Base-by-base conservation (phyloP, 805 yeast species). In the Kodamaea nitidulidarum region DNA sequence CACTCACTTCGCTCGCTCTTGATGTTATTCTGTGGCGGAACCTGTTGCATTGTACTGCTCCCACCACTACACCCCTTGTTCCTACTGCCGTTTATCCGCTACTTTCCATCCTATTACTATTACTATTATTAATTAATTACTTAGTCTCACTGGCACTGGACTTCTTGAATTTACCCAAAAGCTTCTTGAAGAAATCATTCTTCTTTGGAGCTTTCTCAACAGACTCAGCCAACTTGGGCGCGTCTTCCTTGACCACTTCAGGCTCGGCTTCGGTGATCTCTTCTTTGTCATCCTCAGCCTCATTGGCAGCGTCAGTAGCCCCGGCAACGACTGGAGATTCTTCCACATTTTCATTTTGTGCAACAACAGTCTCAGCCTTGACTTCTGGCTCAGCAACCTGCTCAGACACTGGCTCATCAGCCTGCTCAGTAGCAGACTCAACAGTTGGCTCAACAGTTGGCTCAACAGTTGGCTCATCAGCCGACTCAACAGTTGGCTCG, bases 121-220 rank as follows among this genome's bases (percentile, higher is more conserved):
- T 25, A 25, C 27, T 25, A 25, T 32, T 30, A 30, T 4, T 30
- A 14, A 30, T 27, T 27, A 27, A 30, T 32, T 24, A 30, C 25
- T 42, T 44, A 26, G 46, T 35, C 28, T 40, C 38, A 38, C 49
- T 31, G 17, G 56, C 35, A 31, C 50, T 24, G 14, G 63, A 48
- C 45, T 61, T 61, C 54, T 55, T 65, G 54, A 65, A 64, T 50
- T 61, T 65, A 43, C 43, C 46, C 49, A 65, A 54, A 38, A 65
- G 49, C 46, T 55, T 67, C 52, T 56, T 62, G 54, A 65, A 63
- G 45, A 63, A 47, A 42, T 62, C 64, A 40, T 53, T 58, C 60
- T 63, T 63, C 54, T 64, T 66, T n/a, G 49, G 52, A 20, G 60
- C 64, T 40, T 60, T 63, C 32, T 56, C 63, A 32, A 52, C 60